These are phyloP conservation scores for Phialocephala subalpina DNA, from an alignment of 2,329 filamentous ascomycete species.

Conservation along the genomic window DNA sequence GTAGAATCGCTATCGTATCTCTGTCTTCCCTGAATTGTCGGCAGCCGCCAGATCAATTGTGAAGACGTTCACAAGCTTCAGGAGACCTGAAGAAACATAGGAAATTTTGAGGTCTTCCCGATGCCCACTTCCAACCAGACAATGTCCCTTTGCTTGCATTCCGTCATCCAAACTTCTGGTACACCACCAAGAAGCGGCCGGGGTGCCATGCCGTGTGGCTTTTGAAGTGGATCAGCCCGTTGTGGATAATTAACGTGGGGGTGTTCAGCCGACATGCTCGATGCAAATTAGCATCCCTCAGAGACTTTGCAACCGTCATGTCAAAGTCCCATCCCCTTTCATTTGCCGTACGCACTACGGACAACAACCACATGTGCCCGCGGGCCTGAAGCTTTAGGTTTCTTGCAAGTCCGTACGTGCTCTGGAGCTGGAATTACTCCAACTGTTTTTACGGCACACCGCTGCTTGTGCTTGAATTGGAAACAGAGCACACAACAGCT, in stretches of 20 bases:
- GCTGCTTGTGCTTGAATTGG: slow-evolving; percentile 1
- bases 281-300: neutral
- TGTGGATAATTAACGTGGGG: slow-evolving; percentile 9
- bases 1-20: neutral
- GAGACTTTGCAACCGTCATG: neutral
- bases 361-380: neutral
- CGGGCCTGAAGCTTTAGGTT: neutral
- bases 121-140: neutral
- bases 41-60: neutral
- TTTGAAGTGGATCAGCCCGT: slow-evolving; percentile 3
- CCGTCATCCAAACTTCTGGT: slow-evolving; percentile 22
- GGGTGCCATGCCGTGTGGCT: slow-evolving; percentile 20
- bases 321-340: neutral
- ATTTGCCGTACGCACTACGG: neutral
- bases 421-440: neutral
- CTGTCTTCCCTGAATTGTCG: neutral
- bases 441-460: slow-evolving; percentile 20
- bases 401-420: too few species aligned
- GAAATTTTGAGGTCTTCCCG: neutral
- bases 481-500: slow-evolving; percentile 11
- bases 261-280: neutral
- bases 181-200: slow-evolving; percentile 10
- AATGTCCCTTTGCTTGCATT: neutral
- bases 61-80: neutral
- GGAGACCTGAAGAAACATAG: neutral